These are phyloP conservation scores for Emmonsiellopsis sp. DNA, from an alignment of 2,329 filamentous ascomycete genomes.

Conservation along the genomic window DNA sequence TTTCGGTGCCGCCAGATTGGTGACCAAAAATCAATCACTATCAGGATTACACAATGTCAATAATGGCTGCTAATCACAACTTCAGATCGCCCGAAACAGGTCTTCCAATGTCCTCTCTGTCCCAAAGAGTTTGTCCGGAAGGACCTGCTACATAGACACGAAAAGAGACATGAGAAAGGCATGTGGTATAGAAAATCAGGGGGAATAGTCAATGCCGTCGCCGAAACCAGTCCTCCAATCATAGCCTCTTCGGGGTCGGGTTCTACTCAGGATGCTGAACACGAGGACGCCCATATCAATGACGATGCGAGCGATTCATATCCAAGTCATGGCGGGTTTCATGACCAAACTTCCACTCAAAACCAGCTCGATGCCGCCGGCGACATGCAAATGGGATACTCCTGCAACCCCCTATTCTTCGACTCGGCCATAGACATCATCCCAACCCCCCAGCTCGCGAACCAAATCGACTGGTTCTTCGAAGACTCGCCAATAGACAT, in stretches of 20 bases:
- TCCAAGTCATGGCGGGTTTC: neutral
- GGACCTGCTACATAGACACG: constrained; percentile 18
- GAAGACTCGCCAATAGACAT: neutral
- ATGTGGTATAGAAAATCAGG: constrained; percentile 20
- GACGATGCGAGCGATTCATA: neutral
- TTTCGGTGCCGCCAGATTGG: neutral
- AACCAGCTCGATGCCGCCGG: too few relatives aligned
- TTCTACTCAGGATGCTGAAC: neutral
- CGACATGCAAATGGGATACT: neutral
- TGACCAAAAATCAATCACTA: neutral
- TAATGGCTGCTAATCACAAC: neutral
- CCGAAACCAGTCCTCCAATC: constrained; percentile 8
- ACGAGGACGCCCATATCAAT: neutral
- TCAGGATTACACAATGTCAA: neutral
- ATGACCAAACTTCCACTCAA: neutral
- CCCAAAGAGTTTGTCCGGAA: constrained; percentile 16
- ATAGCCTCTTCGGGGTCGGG: neutral
- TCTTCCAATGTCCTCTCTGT: constrained; percentile 13
- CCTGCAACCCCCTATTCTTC: neutral
- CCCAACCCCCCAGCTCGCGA: neutral
- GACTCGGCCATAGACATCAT: neutral
- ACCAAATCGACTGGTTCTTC: neutral
- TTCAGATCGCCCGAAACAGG: constrained; percentile 12
- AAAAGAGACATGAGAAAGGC: constrained; percentile 18
- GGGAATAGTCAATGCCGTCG: constrained; percentile 7